Percentiles rank a stretch among this genome's conserved stretches.
Evolutionary conservation across 352 stramenopile genomes (phyloP).

Genomic region (Plasmopara halstedii): DNA sequence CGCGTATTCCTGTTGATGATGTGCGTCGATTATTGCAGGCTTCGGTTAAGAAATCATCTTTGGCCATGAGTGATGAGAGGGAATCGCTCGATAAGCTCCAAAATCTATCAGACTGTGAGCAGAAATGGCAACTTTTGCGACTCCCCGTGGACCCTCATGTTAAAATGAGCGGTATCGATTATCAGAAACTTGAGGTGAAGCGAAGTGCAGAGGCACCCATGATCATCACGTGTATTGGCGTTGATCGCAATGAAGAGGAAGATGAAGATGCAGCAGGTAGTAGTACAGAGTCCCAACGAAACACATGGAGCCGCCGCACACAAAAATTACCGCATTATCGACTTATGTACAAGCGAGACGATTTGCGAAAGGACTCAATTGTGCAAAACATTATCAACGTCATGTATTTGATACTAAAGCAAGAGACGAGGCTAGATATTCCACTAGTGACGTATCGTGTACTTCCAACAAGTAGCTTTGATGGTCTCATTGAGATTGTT

Average conservation of each 20-base stretch:
- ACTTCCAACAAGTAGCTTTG: constrained; percentile 74
- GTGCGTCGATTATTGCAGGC: constrained; percentile 42
- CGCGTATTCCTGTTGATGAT: constrained; percentile 52
- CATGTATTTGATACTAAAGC: constrained; percentile 84
- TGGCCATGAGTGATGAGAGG: constrained; percentile 8
- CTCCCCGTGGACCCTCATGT: constrained; percentile 68
- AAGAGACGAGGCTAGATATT: constrained; percentile 74
- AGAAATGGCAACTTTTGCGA: constrained; percentile 32
- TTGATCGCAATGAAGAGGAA: constrained; percentile 69
- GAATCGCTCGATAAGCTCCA: not conserved
- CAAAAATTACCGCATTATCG: constrained; percentile 52
- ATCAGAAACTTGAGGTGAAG: constrained; percentile 68
- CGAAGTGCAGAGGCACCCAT: constrained; percentile 76
- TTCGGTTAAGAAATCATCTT: constrained; percentile 41
- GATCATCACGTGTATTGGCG: constrained; percentile 69
- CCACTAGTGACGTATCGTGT: constrained; percentile 83
- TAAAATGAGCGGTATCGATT: constrained; percentile 67
- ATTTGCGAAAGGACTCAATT: constrained; percentile 76
- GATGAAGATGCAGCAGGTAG: constrained; percentile 24
- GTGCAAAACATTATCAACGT: constrained; percentile 88
- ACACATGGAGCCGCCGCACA: constrained; percentile 23
- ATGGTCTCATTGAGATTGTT: constrained; percentile 82
- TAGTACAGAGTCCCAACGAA: constrained; percentile 24
- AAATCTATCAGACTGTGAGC: not conserved
- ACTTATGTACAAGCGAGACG: constrained; percentile 85